phyloP scores from a whole-genome alignment of 306 rosid genomes.

The cucumber (Cucumis sativus) region Cucumber_9930_V3 NC_026655.2:25778501-25779000 shows the following conservation, averaged over 20 bases:
- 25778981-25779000: constrained; percentile 10
- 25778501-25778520: neutral
- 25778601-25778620: constrained; percentile 7
- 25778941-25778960: constrained; percentile 9
- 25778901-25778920: constrained; percentile 5
- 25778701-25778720: neutral
- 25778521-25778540: constrained; percentile 1
- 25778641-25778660: neutral
- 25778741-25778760: neutral
- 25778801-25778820: neutral
- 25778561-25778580: neutral
- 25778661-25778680: neutral
- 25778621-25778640: neutral
- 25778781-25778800: neutral
- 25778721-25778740: neutral
- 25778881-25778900: constrained; percentile 4
- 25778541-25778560: constrained; percentile 12
- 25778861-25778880: constrained; percentile 4
- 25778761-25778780: constrained; percentile 7
- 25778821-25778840: neutral
- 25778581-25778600: neutral
- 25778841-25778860: neutral
- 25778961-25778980: constrained; percentile 11
- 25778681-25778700: neutral
- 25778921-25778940: constrained; percentile 5